Percentiles rank a stretch among this genome's conserved stretches.
Evolutionary conservation across 1,139 yeast genomes (phyloP).

Genomic region (Kluyveromyces sp.): DNA sequence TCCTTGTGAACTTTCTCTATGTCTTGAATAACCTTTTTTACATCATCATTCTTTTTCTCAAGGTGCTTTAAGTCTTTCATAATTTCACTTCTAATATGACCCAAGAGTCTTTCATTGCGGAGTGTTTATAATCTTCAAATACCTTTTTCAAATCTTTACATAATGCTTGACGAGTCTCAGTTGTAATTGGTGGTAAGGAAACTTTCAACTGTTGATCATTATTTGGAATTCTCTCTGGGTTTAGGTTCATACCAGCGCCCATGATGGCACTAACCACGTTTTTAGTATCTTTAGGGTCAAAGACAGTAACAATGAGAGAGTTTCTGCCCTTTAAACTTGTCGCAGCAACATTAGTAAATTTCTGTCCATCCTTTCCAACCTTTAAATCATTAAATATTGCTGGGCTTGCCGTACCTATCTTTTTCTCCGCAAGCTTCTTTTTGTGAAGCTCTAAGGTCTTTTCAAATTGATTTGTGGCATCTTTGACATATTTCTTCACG

Average conservation of each 20-base stretch:
- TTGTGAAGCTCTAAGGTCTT: conserved; percentile 45
- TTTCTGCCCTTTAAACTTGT: conserved; percentile 67
- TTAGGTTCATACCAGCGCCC: conserved; percentile 62
- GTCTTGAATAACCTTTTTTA: conserved; percentile 45
- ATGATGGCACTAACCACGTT: conserved; percentile 62
- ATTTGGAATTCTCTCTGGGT: conserved; percentile 66
- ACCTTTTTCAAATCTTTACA: conserved; percentile 54
- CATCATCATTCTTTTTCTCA: conserved; percentile 49
- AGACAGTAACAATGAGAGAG: conserved; percentile 65
- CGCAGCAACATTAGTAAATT: conserved; percentile 63
- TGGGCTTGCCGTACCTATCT: conserved; percentile 62
- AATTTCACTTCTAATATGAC: conserved; percentile 53
- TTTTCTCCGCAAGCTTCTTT: conserved; percentile 51
- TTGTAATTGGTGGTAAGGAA: conserved; percentile 67
- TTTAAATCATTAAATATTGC: conserved; percentile 53
- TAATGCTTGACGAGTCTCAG: conserved; percentile 55
- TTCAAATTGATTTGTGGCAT: conserved; percentile 42
- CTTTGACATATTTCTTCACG: conserved; percentile 30
- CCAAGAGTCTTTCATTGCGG: conserved; percentile 47
- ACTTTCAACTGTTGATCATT: conserved; percentile 69
- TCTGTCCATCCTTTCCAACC: conserved; percentile 41
- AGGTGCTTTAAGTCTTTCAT: conserved; percentile 51
- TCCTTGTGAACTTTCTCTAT: conserved; percentile 64
- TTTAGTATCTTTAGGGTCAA: conserved; percentile 69
- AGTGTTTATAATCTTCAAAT: conserved; percentile 57